phyloP scores from a whole-genome alignment of 2,329 filamentous ascomycete genomes.

The Rosellinia necatrix region DNA sequence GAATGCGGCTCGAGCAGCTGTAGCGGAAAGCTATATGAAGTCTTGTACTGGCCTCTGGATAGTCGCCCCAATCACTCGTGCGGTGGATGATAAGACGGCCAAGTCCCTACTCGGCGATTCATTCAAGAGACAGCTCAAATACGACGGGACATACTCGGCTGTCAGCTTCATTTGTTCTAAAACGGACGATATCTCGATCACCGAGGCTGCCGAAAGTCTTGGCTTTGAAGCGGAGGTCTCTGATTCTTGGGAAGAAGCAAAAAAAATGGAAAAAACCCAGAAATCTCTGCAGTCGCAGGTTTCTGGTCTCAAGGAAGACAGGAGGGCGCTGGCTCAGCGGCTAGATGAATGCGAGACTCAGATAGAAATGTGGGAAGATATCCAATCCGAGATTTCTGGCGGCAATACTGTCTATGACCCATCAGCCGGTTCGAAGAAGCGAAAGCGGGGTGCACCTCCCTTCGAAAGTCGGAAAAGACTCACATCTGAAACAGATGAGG shows the following conservation, averaged over 20 bases:
- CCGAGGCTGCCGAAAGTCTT: slow-evolving; percentile 44
- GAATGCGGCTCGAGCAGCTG: slow-evolving; percentile 60
- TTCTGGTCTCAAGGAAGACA: slow-evolving; percentile 40
- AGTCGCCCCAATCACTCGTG: slow-evolving; percentile 64
- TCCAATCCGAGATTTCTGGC: slow-evolving; percentile 41
- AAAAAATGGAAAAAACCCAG: slow-evolving; percentile 29
- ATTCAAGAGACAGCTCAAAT: slow-evolving; percentile 64
- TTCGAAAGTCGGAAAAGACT: slow-evolving; percentile 24
- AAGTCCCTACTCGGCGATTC: slow-evolving; percentile 59
- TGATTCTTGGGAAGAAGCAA: slow-evolving; percentile 41
- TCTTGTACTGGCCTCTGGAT: slow-evolving; percentile 64
- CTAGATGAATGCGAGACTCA: slow-evolving; percentile 52
- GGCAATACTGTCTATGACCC: slow-evolving; percentile 45
- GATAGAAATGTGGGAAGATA: slow-evolving; percentile 32
- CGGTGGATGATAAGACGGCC: slow-evolving; percentile 65
- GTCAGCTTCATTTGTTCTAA: slow-evolving; percentile 56
- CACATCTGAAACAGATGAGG: slow-evolving; percentile 25
- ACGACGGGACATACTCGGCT: slow-evolving; percentile 57
- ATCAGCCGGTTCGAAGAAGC: slow-evolving; percentile 44
- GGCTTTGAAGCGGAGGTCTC: slow-evolving; percentile 43
- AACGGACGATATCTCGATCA: slow-evolving; percentile 59
- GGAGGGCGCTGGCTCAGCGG: slow-evolving; percentile 23
- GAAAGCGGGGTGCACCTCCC: slow-evolving; percentile 42
- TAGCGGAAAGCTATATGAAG: slow-evolving; percentile 61
- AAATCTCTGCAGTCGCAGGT: slow-evolving; percentile 23